Base-by-base conservation (phyloP, 768 basidiomycete species). In the Mrakia hoshinonis region DNA sequence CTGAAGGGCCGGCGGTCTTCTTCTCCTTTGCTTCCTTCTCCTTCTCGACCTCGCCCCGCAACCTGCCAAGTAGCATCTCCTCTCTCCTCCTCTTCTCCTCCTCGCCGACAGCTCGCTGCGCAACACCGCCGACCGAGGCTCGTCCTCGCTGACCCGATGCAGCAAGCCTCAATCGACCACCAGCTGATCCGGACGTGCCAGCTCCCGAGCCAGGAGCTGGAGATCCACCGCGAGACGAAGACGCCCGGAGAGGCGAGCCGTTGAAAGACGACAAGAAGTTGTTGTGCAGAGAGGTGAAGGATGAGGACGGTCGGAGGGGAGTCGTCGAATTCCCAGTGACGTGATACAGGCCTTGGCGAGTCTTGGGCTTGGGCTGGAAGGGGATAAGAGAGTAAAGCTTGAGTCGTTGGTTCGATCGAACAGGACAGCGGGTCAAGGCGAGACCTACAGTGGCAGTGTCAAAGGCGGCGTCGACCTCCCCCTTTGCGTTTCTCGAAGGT, bases 251-350 rank as follows among this genome's bases (percentile, higher is more conserved):
- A 62, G 66, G 51, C n/a, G 65, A 54, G 43, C 36, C 38, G 38
- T 36, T 52, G 34, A 43, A 52, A 20, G 63, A 58, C 10, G 39
- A 71, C 0, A 43, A 48, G 65, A 48, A 55, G 65, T 48, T 51
- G 39, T 67, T 51, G 70, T 67, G 64, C 18, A 72, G 63, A 10
- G 43, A 34, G 34, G 70, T 38, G 47, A 72, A 64, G 36, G 64
- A 61, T 20, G 64, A 58, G 4, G 70, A 72, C 13, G 70, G 60
- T 20, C 70, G 70, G 15, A 72, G 70, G 22, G 70, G 70, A 20
- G 65, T 72, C 0, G 47, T 22, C 1, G 70, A 61, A 1, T 54
- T 24, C 5, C 54, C 54, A 24, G 58, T 72, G 36, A 48, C 29
- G 20, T 67, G 65, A 51, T 72, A 72, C 12, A 72, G 65, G 9